phyloP scores from a whole-genome alignment of 257 asterid genomes.

The Dorcoceras hygrometricum region DNA sequence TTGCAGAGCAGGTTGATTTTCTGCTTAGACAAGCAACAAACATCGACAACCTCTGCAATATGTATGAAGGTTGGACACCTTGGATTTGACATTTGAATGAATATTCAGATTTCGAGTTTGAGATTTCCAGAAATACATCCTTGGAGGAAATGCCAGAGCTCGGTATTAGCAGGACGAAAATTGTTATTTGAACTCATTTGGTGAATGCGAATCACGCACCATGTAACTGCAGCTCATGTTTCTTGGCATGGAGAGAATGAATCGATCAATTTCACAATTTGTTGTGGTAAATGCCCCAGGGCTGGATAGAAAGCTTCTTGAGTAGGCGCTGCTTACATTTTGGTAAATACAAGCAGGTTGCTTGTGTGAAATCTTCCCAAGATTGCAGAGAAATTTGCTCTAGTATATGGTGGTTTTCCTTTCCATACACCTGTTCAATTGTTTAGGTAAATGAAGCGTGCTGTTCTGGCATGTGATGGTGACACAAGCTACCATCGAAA shows the following conservation, averaged over 20 bases:
- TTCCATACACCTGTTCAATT: not conserved
- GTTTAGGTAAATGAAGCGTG: not conserved
- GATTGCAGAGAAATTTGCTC: not conserved
- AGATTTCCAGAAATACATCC: constrained; percentile 21
- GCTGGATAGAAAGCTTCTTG: constrained; percentile 13
- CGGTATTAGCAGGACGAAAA: constrained; percentile 13
- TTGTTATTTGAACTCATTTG: constrained; percentile 23
- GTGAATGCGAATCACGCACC: constrained; percentile 13
- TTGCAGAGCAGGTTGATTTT: constrained; percentile 88
- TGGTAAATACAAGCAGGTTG: not conserved
- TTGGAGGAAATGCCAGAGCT: constrained; percentile 27
- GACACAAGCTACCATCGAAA: not conserved
- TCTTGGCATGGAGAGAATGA: constrained; percentile 23
- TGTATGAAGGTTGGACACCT: constrained; percentile 99
- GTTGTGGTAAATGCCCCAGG: constrained; percentile 5
- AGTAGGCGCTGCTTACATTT: not conserved
- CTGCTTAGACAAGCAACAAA: constrained; percentile 90
- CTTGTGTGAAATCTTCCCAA: not conserved
- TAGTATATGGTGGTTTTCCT: not conserved
- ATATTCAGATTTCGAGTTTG: constrained; percentile 25
- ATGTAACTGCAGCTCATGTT: constrained; percentile 15
- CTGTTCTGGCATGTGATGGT: not conserved
- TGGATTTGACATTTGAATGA: constrained; percentile 67
- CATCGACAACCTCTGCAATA: constrained; percentile 87
- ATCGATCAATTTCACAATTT: constrained; percentile 13